Evolutionary conservation across 1,284 basidiomycete species (phyloP).

Genomic region (Ustilago vetiveriae): DNA sequence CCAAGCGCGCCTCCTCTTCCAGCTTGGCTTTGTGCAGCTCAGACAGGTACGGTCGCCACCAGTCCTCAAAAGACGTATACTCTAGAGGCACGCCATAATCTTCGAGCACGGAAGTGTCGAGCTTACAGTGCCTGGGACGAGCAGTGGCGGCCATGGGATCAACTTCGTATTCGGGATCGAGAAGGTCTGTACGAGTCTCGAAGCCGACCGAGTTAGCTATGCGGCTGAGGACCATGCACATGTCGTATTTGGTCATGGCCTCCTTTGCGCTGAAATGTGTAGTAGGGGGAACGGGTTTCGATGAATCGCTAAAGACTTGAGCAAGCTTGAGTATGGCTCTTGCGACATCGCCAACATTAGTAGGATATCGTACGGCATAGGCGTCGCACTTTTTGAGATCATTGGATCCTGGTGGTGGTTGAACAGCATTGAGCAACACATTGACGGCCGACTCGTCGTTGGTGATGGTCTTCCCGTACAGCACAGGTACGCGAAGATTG

Average conservation of each 20-base stretch:
- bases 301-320: slow-evolving; percentile 26
- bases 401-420: slow-evolving; percentile 14
- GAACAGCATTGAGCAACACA: slow-evolving; percentile 54
- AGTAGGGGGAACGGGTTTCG: slow-evolving; percentile 53
- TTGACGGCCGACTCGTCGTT: slow-evolving; percentile 65
- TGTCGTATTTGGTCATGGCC: slow-evolving; percentile 71
- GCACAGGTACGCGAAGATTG: slow-evolving; percentile 68
- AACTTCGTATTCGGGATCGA: slow-evolving; percentile 61
- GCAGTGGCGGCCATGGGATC: slow-evolving; percentile 60
- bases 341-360: slow-evolving; percentile 70
- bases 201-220: slow-evolving; percentile 52
- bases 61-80: slow-evolving; percentile 58
- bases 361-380: slow-evolving; percentile 70
- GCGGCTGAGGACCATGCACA: slow-evolving; percentile 64
- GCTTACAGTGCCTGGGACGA: slow-evolving; percentile 61
- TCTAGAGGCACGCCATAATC: slow-evolving; percentile 52
- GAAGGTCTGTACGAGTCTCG: slow-evolving; percentile 46
- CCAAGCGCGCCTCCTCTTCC: slow-evolving; percentile 34
- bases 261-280: slow-evolving; percentile 70
- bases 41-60: slow-evolving; percentile 57
- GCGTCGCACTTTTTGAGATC: slow-evolving; percentile 51
- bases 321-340: slow-evolving; percentile 68
- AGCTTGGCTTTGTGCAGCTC: slow-evolving; percentile 27
- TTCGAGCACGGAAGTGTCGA: slow-evolving; percentile 52
- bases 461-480: slow-evolving; percentile 56